A percentile compares a stretch with the other conserved stretches of the same genome.
These are phyloP conservation scores for Karstenula rhodostoma DNA, from an alignment of 2,329 filamentous ascomycete genomes.

Conservation along the genomic window DNA sequence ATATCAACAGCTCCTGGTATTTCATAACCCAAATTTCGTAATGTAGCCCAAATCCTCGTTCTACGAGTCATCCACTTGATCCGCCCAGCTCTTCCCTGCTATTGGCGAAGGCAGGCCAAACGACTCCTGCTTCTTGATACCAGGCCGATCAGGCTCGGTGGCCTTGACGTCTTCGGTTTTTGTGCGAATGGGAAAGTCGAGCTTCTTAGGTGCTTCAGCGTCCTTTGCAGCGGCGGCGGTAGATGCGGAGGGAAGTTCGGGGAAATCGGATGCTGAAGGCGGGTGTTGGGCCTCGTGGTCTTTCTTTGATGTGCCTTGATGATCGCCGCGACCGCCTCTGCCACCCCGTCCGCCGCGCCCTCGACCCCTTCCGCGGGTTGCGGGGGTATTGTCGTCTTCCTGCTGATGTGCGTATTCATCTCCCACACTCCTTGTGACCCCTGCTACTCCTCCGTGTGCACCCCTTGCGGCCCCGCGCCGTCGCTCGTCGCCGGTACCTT, in stretches of 20 bases:
- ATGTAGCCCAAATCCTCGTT: not conserved
- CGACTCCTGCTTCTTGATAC: slow-evolving; percentile 41
- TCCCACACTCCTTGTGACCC: slow-evolving; percentile 3
- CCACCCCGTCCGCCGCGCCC: slow-evolving; percentile 45
- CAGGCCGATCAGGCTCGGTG: slow-evolving; percentile 32
- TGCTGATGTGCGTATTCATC: slow-evolving; percentile 25
- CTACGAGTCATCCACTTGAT: slow-evolving; percentile 50
- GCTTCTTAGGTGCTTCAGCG: slow-evolving; percentile 30
- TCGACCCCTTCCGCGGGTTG: slow-evolving; percentile 17
- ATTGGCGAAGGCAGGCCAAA: slow-evolving; percentile 43
- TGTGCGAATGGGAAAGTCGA: slow-evolving; percentile 41
- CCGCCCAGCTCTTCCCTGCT: slow-evolving; percentile 54
- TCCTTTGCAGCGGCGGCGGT: slow-evolving; percentile 15
- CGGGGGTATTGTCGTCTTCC: slow-evolving; percentile 21
- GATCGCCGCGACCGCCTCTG: slow-evolving; percentile 33
- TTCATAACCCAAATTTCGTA: not conserved
- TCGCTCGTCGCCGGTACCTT: slow-evolving; percentile 50
- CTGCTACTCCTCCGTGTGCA: slow-evolving; percentile 59
- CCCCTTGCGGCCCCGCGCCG: slow-evolving; percentile 58
- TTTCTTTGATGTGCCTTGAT: slow-evolving; percentile 24
- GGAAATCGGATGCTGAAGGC: slow-evolving; percentile 56
- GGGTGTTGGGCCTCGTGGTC: slow-evolving; percentile 30
- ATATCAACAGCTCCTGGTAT: not conserved
- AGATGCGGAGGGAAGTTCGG: slow-evolving; percentile 49
- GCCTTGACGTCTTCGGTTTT: slow-evolving; percentile 27